Base-by-base conservation (phyloP, 2,329 filamentous ascomycete species). In the Paecilomyces dactylethromorphus region DNA sequence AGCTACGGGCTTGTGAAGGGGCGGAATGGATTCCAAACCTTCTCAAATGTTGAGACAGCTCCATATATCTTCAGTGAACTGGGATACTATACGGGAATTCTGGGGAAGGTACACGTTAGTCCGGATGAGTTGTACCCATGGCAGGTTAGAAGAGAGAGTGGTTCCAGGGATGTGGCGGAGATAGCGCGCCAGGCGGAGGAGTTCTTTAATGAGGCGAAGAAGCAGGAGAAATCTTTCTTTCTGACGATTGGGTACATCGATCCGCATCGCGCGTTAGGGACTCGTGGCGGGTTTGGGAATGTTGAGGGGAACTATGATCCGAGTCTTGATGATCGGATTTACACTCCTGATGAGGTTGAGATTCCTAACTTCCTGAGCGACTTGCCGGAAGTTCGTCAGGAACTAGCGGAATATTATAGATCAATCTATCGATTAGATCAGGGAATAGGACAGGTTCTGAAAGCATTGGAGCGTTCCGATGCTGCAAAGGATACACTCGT, bases 101-200 rank as follows among this genome's bases (percentile, higher is more conserved):
- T 81, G 2, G 78, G 78, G 2, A 82, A 82, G 62, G 68, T 82
- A 0, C 80, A 82, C 53, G 79, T 82, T 11, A 78, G 77, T 0
- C 79, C 78, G 0, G 51, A 56, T 0, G 54, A 55, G 1, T 68
- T 69, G 0, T 81, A 80, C 58, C 76, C 76, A 0, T 82, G 79
- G 78, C 64, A 78, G 50, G 62, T 71, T 12, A 56, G 66, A n/a
- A 67, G 71, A 26, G 74, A 77, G 59, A 80, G 78, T 58, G 68
- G 69, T 3, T 80, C 68, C 3, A 71, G 80, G 11, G 74, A 83
- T 59, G 78, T 81, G 4, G 69, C 69, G 12, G 69, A 68, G 63
- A 69, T 74, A 7, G 76, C 79, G 0, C 74, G 75, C 24, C 69
- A 70, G 50, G 74, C 74, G 1, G 70, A 62, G 8, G 63, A 59